Conservation (phyloP, 768 basidiomycete species). For the Astraeus odoratus region DNA sequence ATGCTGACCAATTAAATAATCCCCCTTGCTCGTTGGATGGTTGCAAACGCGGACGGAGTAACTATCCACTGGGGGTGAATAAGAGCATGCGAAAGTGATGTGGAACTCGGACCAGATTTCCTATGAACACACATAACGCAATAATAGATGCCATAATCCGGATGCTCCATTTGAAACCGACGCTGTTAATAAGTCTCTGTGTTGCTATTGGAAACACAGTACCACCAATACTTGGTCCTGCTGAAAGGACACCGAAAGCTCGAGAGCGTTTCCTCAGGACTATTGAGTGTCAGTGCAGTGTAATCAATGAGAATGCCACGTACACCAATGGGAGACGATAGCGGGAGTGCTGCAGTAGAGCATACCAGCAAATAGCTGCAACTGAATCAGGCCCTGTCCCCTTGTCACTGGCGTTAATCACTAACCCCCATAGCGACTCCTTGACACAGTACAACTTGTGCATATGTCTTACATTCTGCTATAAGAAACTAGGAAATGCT, state of each 20-base stretch:
- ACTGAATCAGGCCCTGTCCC: neutral
- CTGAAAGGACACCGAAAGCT: conserved; percentile 54
- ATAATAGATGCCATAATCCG: conserved; percentile 57
- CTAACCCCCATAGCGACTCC: conserved; percentile 20
- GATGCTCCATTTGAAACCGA: conserved; percentile 68
- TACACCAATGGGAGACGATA: conserved; percentile 22
- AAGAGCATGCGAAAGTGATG: conserved; percentile 16
- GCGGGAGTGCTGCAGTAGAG: conserved; percentile 17
- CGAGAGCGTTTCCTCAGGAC: conserved; percentile 2
- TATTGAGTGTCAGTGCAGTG: neutral
- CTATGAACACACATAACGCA: conserved; percentile 37
- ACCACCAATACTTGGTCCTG: conserved; percentile 59
- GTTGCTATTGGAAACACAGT: conserved; percentile 53
- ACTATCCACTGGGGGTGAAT: conserved; percentile 8
- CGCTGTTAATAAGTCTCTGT: conserved; percentile 38
- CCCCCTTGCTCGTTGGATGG: conserved; percentile 45
- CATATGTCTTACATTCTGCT: conserved; percentile 22
- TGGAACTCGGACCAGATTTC: conserved; percentile 33
- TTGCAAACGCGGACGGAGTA: conserved; percentile 37
- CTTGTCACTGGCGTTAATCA: neutral
- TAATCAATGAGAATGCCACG: neutral
- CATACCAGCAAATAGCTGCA: conserved; percentile 17
- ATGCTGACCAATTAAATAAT: conserved; percentile 43
- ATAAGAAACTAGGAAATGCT: conserved; percentile 12
- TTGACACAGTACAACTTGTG: conserved; percentile 23